Base-by-base conservation (phyloP, 2,329 filamentous ascomycete species). In the Aspergillus caelatus region DNA sequence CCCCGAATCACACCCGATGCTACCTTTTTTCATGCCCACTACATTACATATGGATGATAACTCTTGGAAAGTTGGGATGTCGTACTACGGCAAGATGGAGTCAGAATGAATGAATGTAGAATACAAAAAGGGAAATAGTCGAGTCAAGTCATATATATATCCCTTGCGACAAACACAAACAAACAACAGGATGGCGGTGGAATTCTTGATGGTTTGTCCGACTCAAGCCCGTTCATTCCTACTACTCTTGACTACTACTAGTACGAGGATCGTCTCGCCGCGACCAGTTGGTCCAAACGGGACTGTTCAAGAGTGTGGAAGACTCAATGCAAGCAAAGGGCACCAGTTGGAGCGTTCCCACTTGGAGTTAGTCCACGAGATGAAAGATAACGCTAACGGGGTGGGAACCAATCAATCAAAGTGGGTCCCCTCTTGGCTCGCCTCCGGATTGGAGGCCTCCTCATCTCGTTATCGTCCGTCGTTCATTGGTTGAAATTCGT, bases 391-490 rank as follows among this genome's bases (percentile, higher is more conserved):
- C 32, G 32, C 55, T 57, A 57, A 32, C 11, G 57, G 30, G 14
- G 54, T 64, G 64, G 63, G 56, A 66, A 68, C 67, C 65, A 69
- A 68, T 68, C 48, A 69, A 16, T 53, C 39, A 45, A 34, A 30
- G 66, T 48, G 59, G 67, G 63, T 57, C 60, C 43, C 16, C 9
- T 61, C 61, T 52, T 54, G 62, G 39, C 43, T 61, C 52, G 60
- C 50, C 65, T 61, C 58, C 55, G 61, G 63, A 68, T 70, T 69
- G 68, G 68, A 52, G 60, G 53, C 12, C 36, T 57, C 39, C 34
- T n/a, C 59, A 66, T 60, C 60, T 59, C 41, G 62, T 70, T 70
- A 70, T 70, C 68, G 67, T 59, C 11, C 39, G 16, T 1, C 6
- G 1, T 1, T 66, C 52, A 68, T 70, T 70, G 62, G 68, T 5